Conservation (phyloP, 148 eudicot species). For the Heliosperma pusillum region DNA sequence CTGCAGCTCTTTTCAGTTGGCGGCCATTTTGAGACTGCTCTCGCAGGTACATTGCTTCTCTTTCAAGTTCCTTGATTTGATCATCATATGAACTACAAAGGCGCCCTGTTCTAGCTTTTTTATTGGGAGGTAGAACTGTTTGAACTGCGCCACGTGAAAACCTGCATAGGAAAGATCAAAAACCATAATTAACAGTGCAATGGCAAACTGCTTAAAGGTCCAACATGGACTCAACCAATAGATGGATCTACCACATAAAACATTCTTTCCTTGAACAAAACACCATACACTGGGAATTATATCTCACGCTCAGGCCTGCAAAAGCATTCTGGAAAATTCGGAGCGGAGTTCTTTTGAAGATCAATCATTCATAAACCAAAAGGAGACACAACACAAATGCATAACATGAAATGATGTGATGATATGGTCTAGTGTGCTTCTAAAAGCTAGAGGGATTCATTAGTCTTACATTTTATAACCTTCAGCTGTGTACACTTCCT, state of each 20-base stretch:
- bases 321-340: not conserved
- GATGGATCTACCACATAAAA: not conserved
- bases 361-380: not conserved
- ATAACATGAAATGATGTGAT: not conserved
- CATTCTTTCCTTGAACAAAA: not conserved
- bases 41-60: constrained; percentile 36
- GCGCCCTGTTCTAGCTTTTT: constrained; percentile 49
- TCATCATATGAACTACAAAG: constrained; percentile 83
- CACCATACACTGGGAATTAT: not conserved
- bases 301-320: not conserved
- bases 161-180: constrained; percentile 34
- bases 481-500: constrained; percentile 83
- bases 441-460: not conserved
- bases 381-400: not conserved
- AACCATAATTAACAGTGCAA: not conserved
- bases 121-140: constrained; percentile 82
- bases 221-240: not conserved
- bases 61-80: constrained; percentile 59
- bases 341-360: not conserved
- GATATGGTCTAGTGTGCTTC: not conserved
- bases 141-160: constrained; percentile 84
- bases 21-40: constrained; percentile 42
- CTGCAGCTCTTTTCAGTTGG: constrained; percentile 51
- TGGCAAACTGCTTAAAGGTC: not conserved
- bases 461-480: constrained; percentile 71